Conservation (phyloP, 192 early-diverging fungal genomes). For the Lunasporangiospora selenospora region DNA sequence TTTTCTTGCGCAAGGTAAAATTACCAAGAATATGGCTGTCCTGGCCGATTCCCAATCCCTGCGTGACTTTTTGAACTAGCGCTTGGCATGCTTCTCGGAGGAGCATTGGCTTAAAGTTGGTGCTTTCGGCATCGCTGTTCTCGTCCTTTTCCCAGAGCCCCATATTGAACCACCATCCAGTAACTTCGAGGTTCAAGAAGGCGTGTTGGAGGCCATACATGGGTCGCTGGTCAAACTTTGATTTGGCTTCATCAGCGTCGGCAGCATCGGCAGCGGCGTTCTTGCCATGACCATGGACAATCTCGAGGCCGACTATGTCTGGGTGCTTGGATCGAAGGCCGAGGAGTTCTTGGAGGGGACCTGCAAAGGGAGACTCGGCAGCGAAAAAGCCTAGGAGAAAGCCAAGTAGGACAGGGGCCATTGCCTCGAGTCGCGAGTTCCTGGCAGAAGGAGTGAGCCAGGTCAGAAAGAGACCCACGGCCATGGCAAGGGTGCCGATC, state of each 20-base stretch:
- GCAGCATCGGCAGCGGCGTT: no score
- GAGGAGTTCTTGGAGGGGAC: constrained; percentile 18
- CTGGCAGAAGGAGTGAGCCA: background rate
- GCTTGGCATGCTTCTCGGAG: constrained; percentile 54
- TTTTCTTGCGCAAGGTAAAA: no score
- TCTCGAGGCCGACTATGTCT: constrained; percentile 34
- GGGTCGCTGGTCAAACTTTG: constrained; percentile 26
- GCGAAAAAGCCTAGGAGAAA: constrained; percentile 23
- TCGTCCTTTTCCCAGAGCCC: constrained; percentile 47
- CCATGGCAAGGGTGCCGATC: constrained; percentile 2
- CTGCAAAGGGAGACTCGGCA: constrained; percentile 33
- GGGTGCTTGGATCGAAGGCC: constrained; percentile 34
- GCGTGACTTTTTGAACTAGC: constrained; percentile 41
- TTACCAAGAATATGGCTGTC: constrained; percentile 43
- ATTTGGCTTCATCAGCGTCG: constrained; percentile 10
- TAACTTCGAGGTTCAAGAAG: constrained; percentile 48
- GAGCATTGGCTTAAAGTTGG: no score
- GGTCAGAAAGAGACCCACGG: background rate
- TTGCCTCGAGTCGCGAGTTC: background rate
- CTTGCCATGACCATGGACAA: constrained; percentile 18
- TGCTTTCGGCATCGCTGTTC: no score
- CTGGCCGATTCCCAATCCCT: constrained; percentile 11
- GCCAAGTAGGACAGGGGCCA: constrained; percentile 10
- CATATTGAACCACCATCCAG: constrained; percentile 59
- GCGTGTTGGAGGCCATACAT: constrained; percentile 55